A percentile compares a stretch with the other conserved stretches of the same genome.
Conservation (phyloP, 495 filamentous ascomycete species). For the Podospora didyma region DNA sequence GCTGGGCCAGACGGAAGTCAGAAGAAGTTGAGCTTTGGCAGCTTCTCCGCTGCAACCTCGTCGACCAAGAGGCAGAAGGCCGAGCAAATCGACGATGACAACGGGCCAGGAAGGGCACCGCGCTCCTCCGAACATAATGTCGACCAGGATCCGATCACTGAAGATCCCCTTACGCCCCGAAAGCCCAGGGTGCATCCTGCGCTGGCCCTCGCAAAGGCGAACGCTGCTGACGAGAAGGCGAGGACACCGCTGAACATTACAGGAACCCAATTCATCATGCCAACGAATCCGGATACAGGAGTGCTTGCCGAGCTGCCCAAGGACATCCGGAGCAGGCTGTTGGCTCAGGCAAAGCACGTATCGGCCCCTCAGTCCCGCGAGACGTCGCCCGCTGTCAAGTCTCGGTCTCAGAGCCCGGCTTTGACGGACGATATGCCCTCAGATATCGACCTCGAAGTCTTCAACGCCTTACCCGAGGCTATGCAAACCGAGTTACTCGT, state of each 20-base stretch:
- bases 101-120: constrained; percentile 12
- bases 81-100: constrained; percentile 26
- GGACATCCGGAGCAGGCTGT: constrained; percentile 74
- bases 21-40: constrained; percentile 24
- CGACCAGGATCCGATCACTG: constrained; percentile 44
- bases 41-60: constrained; percentile 8
- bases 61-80: constrained; percentile 25
- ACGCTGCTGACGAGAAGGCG: constrained; percentile 53
- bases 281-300: constrained; percentile 69
- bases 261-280: constrained; percentile 86
- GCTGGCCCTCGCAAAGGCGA: constrained; percentile 50
- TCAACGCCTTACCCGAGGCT: constrained; percentile 76
- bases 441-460: constrained; percentile 67
- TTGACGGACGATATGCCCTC: constrained; percentile 31
- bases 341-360: constrained; percentile 35
- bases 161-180: constrained; percentile 57
- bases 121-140: background rate
- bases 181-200: constrained; percentile 57
- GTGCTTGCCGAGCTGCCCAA: constrained; percentile 73
- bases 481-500: constrained; percentile 75
- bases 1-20: constrained; percentile 43
- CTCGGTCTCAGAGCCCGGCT: constrained; percentile 40
- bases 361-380: constrained; percentile 17
- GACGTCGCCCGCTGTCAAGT: constrained; percentile 18
- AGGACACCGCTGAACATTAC: constrained; percentile 67